Percentiles rank a stretch among this genome's conserved stretches.
phyloP scores from a whole-genome alignment of 2,329 filamentous ascomycete species.

The Malbranchea zuffiana region DNA sequence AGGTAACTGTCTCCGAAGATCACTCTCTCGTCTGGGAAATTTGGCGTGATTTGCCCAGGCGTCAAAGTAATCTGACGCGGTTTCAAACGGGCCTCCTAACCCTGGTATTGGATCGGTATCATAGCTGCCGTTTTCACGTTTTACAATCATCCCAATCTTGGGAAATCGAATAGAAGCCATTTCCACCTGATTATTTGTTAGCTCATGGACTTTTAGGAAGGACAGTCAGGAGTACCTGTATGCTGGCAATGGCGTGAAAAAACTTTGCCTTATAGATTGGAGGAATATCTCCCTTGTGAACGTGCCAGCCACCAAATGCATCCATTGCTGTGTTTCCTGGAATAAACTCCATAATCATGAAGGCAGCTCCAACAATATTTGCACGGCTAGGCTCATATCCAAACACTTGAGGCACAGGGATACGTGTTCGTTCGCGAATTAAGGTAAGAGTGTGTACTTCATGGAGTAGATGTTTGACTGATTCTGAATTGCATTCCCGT shows the following conservation, averaged over 20 bases:
- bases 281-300: too few species aligned
- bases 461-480: not conserved
- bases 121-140: conserved; percentile 11
- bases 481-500: not conserved
- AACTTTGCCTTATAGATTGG: conserved; percentile 6
- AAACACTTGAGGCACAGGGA: conserved; percentile 20
- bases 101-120: conserved; percentile 14
- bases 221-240: not conserved
- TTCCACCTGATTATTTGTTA: conserved; percentile 8
- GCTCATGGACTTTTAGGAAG: not conserved
- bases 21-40: not conserved
- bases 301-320: not conserved
- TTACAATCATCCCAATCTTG: conserved; percentile 15
- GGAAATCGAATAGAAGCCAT: conserved; percentile 15
- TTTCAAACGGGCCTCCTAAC: conserved; percentile 16
- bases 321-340: conserved; percentile 15
- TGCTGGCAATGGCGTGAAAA: conserved; percentile 3
- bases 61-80: conserved; percentile 16
- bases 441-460: not conserved
- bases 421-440: not conserved
- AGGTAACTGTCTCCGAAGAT: too few species aligned
- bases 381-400: conserved; percentile 16
- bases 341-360: conserved; percentile 24
- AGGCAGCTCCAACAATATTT: conserved; percentile 21
- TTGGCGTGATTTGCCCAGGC: conserved; percentile 8